Base-by-base conservation (phyloP, 768 basidiomycete genomes). In the Dendrothele bispora region DNA sequence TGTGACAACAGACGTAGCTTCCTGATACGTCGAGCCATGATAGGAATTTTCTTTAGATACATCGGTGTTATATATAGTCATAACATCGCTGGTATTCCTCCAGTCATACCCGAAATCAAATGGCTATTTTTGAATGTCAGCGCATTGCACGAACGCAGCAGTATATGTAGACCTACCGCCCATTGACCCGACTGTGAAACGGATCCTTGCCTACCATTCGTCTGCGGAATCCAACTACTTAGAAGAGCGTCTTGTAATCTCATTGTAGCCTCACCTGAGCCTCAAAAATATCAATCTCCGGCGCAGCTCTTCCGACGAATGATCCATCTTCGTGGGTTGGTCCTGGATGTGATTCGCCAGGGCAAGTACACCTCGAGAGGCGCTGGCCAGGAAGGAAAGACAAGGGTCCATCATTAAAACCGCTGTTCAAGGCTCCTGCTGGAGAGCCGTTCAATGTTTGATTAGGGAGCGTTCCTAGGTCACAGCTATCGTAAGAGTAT, bases 1-100 rank as follows among this genome's bases (percentile, higher is more conserved):
- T 1, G 83, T 82, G 11, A 91, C 66, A 15, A 78, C 82, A 3
- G 90, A 92, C 6, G 89, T 85, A n/a, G 91, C 83, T 66, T 94
- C 84, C 61, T 95, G 93, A 37, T 74, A 77, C 4, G 71, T 67
- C 41, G 84, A 80, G 3, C 93, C 93, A 35, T 73, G 67, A 55
- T 82, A 92, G 11, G 75, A 61, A 60, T 92, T 91, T 49, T 78
- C 72, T 40, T 59, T 43, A 12, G 82, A 80, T 18, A 75, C 72
- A 21, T 73, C 64, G 0, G 77, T 62, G 58, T 94, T 67, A 35
- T 65, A 51, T 47, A 91, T 28, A 12, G 22, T 29, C 47, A 48
- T 3, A 7, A 28, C 38, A 14, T 26, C 17, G 22, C 37, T 40
- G 17, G 25, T 14, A 11, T 42, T 47, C 7, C 15, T 24, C 10